phyloP scores from a whole-genome alignment of 1,284 basidiomycete species.

The Cutaneotrichosporon sp. region DNA sequence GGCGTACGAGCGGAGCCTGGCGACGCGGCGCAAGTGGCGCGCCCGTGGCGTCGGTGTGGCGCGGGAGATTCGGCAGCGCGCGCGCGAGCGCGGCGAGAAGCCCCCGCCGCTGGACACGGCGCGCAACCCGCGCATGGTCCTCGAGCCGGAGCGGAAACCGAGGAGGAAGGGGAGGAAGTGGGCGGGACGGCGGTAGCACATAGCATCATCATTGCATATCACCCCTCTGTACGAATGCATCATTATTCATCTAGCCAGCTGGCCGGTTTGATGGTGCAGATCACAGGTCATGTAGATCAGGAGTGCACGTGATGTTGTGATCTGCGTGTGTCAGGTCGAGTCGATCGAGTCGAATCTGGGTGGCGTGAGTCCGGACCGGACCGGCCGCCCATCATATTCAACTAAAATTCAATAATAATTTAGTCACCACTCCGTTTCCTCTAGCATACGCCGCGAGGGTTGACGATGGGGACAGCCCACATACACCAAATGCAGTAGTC shows the following conservation, averaged over 20 bases:
- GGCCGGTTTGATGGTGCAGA: no score
- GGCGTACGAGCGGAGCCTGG: slow-evolving; percentile 36
- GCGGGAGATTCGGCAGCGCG: slow-evolving; percentile 14
- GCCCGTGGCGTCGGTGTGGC: slow-evolving; percentile 30
- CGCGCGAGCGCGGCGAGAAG: not conserved
- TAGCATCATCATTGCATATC: not conserved
- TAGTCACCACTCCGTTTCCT: no score
- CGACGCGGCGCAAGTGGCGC: slow-evolving; percentile 39
- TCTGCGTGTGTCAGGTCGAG: no score
- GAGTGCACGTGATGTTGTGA: no score
- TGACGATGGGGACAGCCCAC: no score
- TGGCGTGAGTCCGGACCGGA: no score
- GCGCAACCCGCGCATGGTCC: not conserved
- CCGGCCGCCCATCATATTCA: no score
- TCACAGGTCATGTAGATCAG: no score
- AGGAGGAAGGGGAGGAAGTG: not conserved
- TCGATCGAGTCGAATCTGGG: no score
- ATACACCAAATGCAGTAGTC: no score
- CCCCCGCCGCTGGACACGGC: not conserved
- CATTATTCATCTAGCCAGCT: not conserved
- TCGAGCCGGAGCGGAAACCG: not conserved
- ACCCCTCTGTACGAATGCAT: not conserved
- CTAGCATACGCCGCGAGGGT: no score
- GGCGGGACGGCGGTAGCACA: not conserved
- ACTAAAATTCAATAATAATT: no score